phyloP scores from a whole-genome alignment of 1,139 yeast genomes.

The Sporopachydermia cereana region DNA sequence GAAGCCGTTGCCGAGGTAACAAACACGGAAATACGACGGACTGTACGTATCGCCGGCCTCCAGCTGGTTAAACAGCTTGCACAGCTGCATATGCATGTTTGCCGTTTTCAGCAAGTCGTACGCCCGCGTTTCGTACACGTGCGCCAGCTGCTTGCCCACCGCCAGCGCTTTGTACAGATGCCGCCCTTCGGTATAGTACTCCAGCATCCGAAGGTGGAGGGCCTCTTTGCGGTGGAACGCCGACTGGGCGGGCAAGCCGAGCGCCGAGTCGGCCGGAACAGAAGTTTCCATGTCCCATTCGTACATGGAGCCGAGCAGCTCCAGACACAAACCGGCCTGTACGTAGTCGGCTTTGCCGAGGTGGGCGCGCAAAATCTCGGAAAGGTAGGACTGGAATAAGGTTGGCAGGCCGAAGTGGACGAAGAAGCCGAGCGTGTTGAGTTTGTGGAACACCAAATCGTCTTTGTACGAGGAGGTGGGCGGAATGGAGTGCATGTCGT shows the following conservation, averaged over 20 bases:
- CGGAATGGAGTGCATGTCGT: slow-evolving; percentile 66
- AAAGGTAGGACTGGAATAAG: slow-evolving; percentile 64
- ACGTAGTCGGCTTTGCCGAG: slow-evolving; percentile 49
- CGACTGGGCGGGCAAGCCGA: slow-evolving; percentile 67
- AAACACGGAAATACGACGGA: slow-evolving; percentile 71
- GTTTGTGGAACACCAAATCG: slow-evolving; percentile 71
- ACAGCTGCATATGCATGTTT: slow-evolving; percentile 56
- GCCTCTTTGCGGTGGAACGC: slow-evolving; percentile 76
- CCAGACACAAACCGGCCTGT: slow-evolving; percentile 78
- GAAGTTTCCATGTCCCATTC: slow-evolving; percentile 57
- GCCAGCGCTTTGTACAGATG: slow-evolving; percentile 70
- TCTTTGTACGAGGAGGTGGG: slow-evolving; percentile 77
- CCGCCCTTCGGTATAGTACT: slow-evolving; percentile 58
- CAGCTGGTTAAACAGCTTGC: slow-evolving; percentile 54
- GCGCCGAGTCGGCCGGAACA: slow-evolving; percentile 48
- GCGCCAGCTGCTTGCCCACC: slow-evolving; percentile 64
- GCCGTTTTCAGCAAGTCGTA: slow-evolving; percentile 72
- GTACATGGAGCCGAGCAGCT: slow-evolving; percentile 66
- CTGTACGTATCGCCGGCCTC: slow-evolving; percentile 63
- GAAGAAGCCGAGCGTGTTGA: slow-evolving; percentile 67
- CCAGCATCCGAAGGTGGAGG: slow-evolving; percentile 60
- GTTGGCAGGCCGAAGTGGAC: slow-evolving; percentile 75
- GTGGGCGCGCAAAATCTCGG: slow-evolving; percentile 61
- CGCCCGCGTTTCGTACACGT: slow-evolving; percentile 61
- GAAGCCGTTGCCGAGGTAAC: slow-evolving; percentile 78